Evolutionary conservation across 805 yeast species (phyloP).

Genomic region (Candida coleopterorum): DNA sequence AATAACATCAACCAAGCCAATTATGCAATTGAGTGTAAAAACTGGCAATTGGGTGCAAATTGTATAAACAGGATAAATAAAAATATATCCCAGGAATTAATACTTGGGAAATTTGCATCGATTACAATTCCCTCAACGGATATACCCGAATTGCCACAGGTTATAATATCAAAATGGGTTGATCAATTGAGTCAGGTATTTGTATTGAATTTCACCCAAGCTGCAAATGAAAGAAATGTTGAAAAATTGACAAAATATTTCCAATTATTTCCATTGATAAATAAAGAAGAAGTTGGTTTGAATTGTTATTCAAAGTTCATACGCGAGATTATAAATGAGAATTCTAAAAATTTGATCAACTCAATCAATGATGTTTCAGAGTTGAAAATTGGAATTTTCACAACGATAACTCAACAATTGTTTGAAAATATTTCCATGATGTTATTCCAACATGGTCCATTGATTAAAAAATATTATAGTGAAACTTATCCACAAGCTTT

Average conservation of each 20-base stretch:
- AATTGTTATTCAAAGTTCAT: constrained; percentile 81
- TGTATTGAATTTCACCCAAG: constrained; percentile 58
- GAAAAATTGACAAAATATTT: constrained; percentile 72
- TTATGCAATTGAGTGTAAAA: constrained; percentile 60
- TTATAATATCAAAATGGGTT: constrained; percentile 54
- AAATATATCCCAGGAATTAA: constrained; percentile 49
- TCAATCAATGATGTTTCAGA: constrained; percentile 14
- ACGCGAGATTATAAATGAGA: constrained; percentile 76
- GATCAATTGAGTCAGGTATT: constrained; percentile 54
- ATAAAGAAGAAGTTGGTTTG: constrained; percentile 66
- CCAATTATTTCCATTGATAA: constrained; percentile 82
- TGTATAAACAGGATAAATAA: constrained; percentile 44
- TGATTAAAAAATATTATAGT: constrained; percentile 65
- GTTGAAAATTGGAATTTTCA: constrained; percentile 46
- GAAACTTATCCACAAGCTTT: constrained; percentile 52
- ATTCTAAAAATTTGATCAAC: constrained; percentile 63
- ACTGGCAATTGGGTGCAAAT: constrained; percentile 77
- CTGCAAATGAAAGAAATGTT: constrained; percentile 64
- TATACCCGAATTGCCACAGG: constrained; percentile 72
- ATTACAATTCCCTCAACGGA: constrained; percentile 83
- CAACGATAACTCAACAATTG: constrained; percentile 58
- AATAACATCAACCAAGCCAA: constrained; percentile 59
- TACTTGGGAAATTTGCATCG: constrained; percentile 65
- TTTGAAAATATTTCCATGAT: constrained; percentile 83
- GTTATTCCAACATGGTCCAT: constrained; percentile 78